Base-by-base conservation (phyloP, 495 filamentous ascomycete genomes). In the Copromyces sp. region DNA sequence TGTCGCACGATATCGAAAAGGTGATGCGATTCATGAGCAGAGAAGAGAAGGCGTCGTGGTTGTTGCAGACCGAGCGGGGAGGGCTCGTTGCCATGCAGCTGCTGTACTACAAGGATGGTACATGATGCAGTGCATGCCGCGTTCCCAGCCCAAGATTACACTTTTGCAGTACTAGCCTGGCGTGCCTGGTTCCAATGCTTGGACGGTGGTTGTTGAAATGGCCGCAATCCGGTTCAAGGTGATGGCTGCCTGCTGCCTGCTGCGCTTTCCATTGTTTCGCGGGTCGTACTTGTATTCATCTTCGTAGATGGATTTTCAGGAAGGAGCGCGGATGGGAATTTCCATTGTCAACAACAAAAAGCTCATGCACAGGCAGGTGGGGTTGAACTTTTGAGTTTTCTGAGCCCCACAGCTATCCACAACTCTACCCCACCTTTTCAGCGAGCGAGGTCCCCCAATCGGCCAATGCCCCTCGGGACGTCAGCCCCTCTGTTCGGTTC, bases 51-150 rank as follows among this genome's bases (percentile, higher is more conserved):
- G 53, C 53, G 53, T 35, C 29, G 53, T 11, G 14, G 53, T 65
- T 7, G 47, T 37, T 44, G 16, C 29, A 68, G 45, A 71, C 45
- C 70, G 45, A 68, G 8, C 29, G 45, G 45, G 12, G 70, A 71
- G 47, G 47, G 45, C 70, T 61, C 29, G 29, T 37, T 71, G 45
- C 70, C 70, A 68, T 71, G 70, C 70, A 71, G 70, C 47, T 68
- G 45, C 70, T 42, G 69, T 47, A 17, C 69, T 47, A 32, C 69
- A 71, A 1, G 39, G 53, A 61, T 61, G 53, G 29, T 65, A 65
- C 53, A 35, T 32, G 53, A 65, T 65, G 53, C 29, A 32, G 32
- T 68, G 70, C 70, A 71, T 65, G 70, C 45, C 32, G 37, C 38
- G 20, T 65, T 45, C 32, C 44, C 41, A 71, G 70, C 44, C 38